Evolutionary conservation across 371 early-diverging fungal species (phyloP).

Genomic region (Rhizopus stolonifer): DNA sequence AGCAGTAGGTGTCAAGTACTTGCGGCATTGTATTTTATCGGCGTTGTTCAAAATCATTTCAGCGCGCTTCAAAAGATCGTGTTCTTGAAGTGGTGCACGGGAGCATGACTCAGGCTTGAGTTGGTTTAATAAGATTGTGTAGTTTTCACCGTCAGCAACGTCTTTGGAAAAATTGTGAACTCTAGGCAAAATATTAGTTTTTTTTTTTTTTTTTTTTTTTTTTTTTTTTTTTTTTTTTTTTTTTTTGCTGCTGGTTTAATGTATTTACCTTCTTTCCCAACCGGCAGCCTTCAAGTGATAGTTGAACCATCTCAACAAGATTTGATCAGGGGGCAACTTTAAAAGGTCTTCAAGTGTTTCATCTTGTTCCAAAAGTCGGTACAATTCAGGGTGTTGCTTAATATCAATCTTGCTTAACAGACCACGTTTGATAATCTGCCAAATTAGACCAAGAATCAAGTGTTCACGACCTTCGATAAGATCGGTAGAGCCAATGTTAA

Average conservation of each 20-base stretch:
- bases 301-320: conserved; percentile 96
- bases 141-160: conserved; percentile 93
- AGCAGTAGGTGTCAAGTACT: conserved; percentile 91
- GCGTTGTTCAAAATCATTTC: conserved; percentile 89
- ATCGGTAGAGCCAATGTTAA: conserved; percentile 95
- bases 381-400: conserved; percentile 94
- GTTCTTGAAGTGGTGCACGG: conserved; percentile 77
- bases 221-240: background rate
- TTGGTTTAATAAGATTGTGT: conserved; percentile 90
- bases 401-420: conserved; percentile 93
- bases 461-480: conserved; percentile 93
- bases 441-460: conserved; percentile 92
- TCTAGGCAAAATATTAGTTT: conserved; percentile 21
- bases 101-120: conserved; percentile 83
- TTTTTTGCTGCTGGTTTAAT: background rate
- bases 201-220: background rate
- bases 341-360: conserved; percentile 91
- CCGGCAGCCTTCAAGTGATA: conserved; percentile 94
- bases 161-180: conserved; percentile 91
- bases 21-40: conserved; percentile 89
- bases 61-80: conserved; percentile 78
- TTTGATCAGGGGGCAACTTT: conserved; percentile 91
- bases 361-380: conserved; percentile 87
- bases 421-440: conserved; percentile 98
- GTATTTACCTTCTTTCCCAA: conserved; percentile 66